Conservation (phyloP, 148 eudicot genomes). For the Vaccinium corymbosum region DNA sequence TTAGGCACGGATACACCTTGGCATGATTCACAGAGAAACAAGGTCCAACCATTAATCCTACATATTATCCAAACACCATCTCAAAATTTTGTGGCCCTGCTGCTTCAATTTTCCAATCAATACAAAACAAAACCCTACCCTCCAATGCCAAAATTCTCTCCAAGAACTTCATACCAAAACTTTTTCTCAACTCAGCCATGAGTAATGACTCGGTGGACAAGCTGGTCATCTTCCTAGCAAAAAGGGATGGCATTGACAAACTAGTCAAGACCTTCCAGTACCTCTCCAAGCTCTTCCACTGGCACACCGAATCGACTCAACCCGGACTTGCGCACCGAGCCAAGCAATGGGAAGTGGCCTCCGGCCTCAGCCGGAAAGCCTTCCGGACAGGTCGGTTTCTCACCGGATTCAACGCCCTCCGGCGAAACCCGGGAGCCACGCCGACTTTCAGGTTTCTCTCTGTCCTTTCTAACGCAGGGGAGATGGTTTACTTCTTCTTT, state of each 20-base stretch:
- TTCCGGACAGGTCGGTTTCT: constrained; percentile 76
- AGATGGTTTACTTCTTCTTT: constrained; percentile 96
- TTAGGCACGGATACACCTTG: not conserved
- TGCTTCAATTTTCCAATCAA: constrained; percentile 23
- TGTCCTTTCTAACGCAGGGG: constrained; percentile 81
- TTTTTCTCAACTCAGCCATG: constrained; percentile 31
- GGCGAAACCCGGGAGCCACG: constrained; percentile 63
- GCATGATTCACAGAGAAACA: not conserved
- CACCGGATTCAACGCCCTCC: constrained; percentile 67
- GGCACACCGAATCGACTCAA: constrained; percentile 43
- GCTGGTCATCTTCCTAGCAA: constrained; percentile 85
- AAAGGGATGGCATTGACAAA: constrained; percentile 95
- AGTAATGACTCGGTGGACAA: constrained; percentile 75
- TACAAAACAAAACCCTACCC: constrained; percentile 14
- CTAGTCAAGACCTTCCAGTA: constrained; percentile 95
- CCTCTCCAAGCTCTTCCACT: constrained; percentile 76
- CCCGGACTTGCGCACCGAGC: constrained; percentile 59
- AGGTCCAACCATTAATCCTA: constrained; percentile 16
- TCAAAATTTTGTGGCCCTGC: constrained; percentile 40
- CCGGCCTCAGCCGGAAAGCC: constrained; percentile 88
- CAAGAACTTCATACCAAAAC: not conserved
- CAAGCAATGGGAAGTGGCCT: constrained; percentile 84
- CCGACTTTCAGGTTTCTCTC: constrained; percentile 45
- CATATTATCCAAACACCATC: constrained; percentile 28
- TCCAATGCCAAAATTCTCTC: not conserved